These are phyloP conservation scores for Chenopodium formosanum DNA, from an alignment of 148 eudicot genomes.

Conservation along the genomic window DNA sequence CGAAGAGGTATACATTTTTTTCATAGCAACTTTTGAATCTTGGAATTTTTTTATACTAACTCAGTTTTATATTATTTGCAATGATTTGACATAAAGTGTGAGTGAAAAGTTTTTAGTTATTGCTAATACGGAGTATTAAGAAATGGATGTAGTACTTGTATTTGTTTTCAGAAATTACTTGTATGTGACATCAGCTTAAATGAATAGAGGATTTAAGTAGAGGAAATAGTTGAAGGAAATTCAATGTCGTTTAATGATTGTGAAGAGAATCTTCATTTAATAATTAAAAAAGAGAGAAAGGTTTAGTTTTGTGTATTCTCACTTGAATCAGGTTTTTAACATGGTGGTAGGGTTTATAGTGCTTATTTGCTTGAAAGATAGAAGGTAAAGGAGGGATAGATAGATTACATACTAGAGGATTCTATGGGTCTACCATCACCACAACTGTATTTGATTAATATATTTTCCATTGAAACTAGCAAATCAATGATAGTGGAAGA, in stretches of 20 bases:
- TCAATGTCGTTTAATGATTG: too few species aligned
- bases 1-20: conserved; percentile 54
- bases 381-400: too few species aligned
- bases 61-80: too few species aligned
- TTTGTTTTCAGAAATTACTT: too few species aligned
- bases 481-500: neutral
- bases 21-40: neutral
- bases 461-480: neutral
- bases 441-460: neutral
- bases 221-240: neutral
- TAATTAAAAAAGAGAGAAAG: neutral
- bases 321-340: neutral
- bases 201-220: neutral
- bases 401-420: too few species aligned
- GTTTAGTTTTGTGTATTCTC: neutral
- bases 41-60: neutral
- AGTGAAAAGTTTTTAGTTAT: too few species aligned
- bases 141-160: neutral
- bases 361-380: neutral
- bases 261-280: neutral
- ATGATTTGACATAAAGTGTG: too few species aligned
- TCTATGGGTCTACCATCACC: too few species aligned
- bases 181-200: neutral
- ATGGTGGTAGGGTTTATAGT: neutral
- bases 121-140: too few species aligned